These are phyloP conservation scores for Pythium chondricola DNA, from an alignment of 352 stramenopile genomes.

Conservation along the genomic window DNA sequence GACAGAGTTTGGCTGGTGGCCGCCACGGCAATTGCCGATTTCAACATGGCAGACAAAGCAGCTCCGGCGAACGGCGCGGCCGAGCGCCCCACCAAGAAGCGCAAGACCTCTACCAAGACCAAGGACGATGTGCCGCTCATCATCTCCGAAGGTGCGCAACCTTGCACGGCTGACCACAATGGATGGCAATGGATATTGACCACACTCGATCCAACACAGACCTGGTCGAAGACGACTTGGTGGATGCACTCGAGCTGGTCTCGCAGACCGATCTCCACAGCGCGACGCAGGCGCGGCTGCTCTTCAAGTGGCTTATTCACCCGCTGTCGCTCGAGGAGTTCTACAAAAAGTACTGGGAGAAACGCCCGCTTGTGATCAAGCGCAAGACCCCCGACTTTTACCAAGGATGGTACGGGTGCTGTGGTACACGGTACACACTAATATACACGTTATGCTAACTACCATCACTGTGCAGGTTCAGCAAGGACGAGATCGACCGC, in stretches of 20 bases:
- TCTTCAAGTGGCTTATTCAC: conserved; percentile 85
- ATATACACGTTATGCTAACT: too few species aligned
- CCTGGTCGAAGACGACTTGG: conserved; percentile 40
- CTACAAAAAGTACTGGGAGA: conserved; percentile 92
- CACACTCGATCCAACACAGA: conserved; percentile 2
- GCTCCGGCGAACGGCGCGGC: neutral
- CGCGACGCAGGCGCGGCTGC: conserved; percentile 54
- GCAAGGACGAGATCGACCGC: conserved; percentile 60
- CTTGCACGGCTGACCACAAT: too few species aligned
- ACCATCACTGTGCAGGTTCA: conserved; percentile 30
- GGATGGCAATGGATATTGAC: too few species aligned
- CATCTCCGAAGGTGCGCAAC: conserved; percentile 24
- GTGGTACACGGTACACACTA: too few species aligned
- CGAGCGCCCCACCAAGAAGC: conserved; percentile 44
- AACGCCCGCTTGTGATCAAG: conserved; percentile 85
- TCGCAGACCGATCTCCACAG: conserved; percentile 57
- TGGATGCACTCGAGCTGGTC: conserved; percentile 50
- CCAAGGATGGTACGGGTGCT: conserved; percentile 64
- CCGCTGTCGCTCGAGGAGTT: conserved; percentile 86
- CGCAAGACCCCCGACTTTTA: conserved; percentile 64
- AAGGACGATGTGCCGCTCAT: conserved; percentile 38
- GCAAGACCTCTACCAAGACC: conserved; percentile 24
- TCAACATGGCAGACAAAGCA: neutral
- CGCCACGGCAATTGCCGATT: neutral
- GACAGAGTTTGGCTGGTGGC: neutral